Conservation (phyloP, 805 yeast species). For the Lachancea meyersii region DNA sequence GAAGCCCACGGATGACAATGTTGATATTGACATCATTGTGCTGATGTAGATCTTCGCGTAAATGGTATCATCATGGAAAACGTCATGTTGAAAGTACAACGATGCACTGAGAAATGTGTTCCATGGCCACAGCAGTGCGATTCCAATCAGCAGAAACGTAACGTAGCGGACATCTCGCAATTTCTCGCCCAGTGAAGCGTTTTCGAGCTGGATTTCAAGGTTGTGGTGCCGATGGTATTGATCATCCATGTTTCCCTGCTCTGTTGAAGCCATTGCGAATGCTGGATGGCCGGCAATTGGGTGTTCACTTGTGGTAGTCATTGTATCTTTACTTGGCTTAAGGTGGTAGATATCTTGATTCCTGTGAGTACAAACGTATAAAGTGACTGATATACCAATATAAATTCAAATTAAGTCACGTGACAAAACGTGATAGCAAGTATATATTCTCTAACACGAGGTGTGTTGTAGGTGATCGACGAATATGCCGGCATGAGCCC, state of each 20-base stretch:
- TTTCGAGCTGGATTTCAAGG: slow-evolving; percentile 6
- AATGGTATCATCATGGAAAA: slow-evolving; percentile 42
- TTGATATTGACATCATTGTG: slow-evolving; percentile 83
- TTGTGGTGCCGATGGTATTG: neutral
- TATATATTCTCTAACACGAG: no score
- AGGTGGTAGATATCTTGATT: neutral
- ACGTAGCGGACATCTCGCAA: slow-evolving; percentile 36
- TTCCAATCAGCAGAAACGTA: slow-evolving; percentile 63
- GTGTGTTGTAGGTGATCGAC: no score
- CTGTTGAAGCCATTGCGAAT: slow-evolving; percentile 1
- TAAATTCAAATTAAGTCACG: no score
- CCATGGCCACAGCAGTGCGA: slow-evolving; percentile 94
- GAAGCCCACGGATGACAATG: slow-evolving; percentile 55
- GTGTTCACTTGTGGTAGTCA: no score
- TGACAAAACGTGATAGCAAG: no score
- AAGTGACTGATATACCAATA: no score
- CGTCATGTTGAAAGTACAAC: slow-evolving; percentile 62
- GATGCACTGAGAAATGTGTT: slow-evolving; percentile 85
- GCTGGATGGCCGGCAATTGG: no score
- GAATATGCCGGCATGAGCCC: no score
- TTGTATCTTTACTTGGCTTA: no score
- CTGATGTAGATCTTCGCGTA: slow-evolving; percentile 62
- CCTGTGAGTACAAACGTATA: no score
- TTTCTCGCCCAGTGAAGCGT: slow-evolving; percentile 15
- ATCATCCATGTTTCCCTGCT: neutral